Conservation (phyloP, 73 alveolate genomes). For the Stentor roeselii region DNA sequence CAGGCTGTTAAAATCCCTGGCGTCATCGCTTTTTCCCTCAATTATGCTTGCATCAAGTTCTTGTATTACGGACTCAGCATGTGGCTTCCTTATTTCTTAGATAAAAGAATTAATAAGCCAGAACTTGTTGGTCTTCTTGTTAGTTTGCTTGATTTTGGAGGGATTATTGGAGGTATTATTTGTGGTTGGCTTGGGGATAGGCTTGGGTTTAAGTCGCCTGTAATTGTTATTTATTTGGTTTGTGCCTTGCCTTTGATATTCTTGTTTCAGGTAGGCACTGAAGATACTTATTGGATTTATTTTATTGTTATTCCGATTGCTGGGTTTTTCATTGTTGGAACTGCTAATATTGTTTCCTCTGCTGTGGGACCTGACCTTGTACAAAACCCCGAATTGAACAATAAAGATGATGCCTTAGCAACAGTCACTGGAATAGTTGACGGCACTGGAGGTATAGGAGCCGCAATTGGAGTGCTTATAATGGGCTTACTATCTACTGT, state of each 20-base stretch:
- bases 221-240: slow-evolving; percentile 33
- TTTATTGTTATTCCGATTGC: slow-evolving; percentile 32
- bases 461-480: background rate
- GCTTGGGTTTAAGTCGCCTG: slow-evolving; percentile 37
- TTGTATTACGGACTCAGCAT: slow-evolving; percentile 50
- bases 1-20: slow-evolving; percentile 39
- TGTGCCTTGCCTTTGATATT: slow-evolving; percentile 35
- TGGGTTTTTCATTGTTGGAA: slow-evolving; percentile 55
- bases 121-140: slow-evolving; percentile 29
- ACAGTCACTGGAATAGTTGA: slow-evolving; percentile 63
- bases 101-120: background rate
- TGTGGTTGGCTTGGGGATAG: slow-evolving; percentile 49
- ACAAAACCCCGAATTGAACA: slow-evolving; percentile 34
- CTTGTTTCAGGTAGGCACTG: slow-evolving; percentile 19
- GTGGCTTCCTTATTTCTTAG: slow-evolving; percentile 59
- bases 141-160: slow-evolving; percentile 45
- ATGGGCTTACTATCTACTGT: background rate
- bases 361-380: slow-evolving; percentile 59
- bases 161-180: slow-evolving; percentile 44
- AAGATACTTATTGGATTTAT: slow-evolving; percentile 8
- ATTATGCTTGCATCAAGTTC: slow-evolving; percentile 50
- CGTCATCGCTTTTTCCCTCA: slow-evolving; percentile 28
- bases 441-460: slow-evolving; percentile 41
- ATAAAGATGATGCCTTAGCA: slow-evolving; percentile 42
- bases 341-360: slow-evolving; percentile 37